Percentiles rank a stretch among this genome's conserved stretches.
Evolutionary conservation across 495 filamentous ascomycete genomes (phyloP).

Genomic region (Cercophora scortea): DNA sequence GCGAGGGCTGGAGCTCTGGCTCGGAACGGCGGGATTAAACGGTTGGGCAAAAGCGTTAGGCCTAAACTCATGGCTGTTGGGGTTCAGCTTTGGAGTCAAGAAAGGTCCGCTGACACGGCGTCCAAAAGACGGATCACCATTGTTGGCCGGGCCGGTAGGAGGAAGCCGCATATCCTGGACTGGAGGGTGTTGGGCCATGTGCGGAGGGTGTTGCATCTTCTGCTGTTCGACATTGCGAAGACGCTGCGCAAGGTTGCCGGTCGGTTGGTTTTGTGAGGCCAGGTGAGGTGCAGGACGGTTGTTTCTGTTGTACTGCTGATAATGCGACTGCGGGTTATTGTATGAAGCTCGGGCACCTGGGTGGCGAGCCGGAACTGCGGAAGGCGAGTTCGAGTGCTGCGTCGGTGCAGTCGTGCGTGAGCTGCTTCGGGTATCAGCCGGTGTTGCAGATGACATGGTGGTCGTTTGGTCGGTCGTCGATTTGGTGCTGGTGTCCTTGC

Average conservation of each 20-base stretch:
- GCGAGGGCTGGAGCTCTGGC: slow-evolving; percentile 57
- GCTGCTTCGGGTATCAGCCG: slow-evolving; percentile 18
- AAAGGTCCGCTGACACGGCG: slow-evolving; percentile 35
- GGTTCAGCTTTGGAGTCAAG: slow-evolving; percentile 59
- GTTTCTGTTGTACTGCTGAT: slow-evolving; percentile 21
- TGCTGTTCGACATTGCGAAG: slow-evolving; percentile 38
- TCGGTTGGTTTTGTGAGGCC: slow-evolving; percentile 22
- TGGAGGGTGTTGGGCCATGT: slow-evolving; percentile 26
- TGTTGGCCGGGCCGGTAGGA: slow-evolving; percentile 47
- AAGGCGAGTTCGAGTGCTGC: slow-evolving; percentile 24
- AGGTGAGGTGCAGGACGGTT: slow-evolving; percentile 32
- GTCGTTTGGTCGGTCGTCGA: slow-evolving; percentile 15
- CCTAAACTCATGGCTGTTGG: slow-evolving; percentile 74
- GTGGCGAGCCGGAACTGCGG: slow-evolving; percentile 27
- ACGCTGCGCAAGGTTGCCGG: slow-evolving; percentile 32
- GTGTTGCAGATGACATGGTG: slow-evolving; percentile 13
- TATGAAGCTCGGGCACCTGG: slow-evolving; percentile 21
- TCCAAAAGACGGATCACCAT: slow-evolving; percentile 34
- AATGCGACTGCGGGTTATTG: slow-evolving; percentile 18
- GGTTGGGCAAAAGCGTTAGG: slow-evolving; percentile 69
- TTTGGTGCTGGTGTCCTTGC: slow-evolving; percentile 30
- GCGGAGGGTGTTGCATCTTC: slow-evolving; percentile 27
- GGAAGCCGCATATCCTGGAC: slow-evolving; percentile 38
- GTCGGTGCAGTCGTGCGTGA: slow-evolving; percentile 18
- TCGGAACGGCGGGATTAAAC: slow-evolving; percentile 66